Percentiles rank a stretch among this genome's conserved stretches.
These are phyloP conservation scores for Jatropha curcas DNA, from an alignment of 345 rosid species.

Conservation along the genomic window DNA sequence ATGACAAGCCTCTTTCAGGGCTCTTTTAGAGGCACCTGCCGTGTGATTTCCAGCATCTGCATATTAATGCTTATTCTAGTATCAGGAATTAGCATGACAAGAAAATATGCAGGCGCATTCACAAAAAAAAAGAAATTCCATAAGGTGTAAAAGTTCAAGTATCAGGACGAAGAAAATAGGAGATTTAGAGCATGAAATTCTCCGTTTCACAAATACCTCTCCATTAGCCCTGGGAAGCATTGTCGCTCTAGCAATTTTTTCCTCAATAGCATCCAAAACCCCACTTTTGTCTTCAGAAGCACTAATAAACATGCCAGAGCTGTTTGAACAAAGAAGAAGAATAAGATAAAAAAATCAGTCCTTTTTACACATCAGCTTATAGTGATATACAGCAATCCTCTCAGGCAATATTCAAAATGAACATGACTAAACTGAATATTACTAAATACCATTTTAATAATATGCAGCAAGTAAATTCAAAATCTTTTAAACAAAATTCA, in stretches of 20 bases:
- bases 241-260: conserved; percentile 61
- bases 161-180: background rate
- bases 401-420: no score
- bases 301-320: conserved; percentile 57
- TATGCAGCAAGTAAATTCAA: background rate
- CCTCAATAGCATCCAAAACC: conserved; percentile 51
- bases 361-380: no score
- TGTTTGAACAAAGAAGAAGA: conserved; percentile 25
- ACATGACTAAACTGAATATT: no score
- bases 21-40: background rate
- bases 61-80: background rate
- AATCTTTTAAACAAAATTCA: background rate
- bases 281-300: conserved; percentile 53
- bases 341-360: background rate
- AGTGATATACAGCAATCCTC: no score
- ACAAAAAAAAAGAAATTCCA: background rate
- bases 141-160: no score
- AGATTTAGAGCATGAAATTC: background rate
- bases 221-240: conserved; percentile 53
- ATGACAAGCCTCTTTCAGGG: background rate
- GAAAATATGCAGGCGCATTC: no score
- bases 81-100: background rate
- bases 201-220: conserved; percentile 44
- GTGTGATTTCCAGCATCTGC: no score
- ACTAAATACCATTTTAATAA: no score